phyloP scores from a whole-genome alignment of 2,329 filamentous ascomycete genomes.

The Pseudogymnoascus sp. region DNA sequence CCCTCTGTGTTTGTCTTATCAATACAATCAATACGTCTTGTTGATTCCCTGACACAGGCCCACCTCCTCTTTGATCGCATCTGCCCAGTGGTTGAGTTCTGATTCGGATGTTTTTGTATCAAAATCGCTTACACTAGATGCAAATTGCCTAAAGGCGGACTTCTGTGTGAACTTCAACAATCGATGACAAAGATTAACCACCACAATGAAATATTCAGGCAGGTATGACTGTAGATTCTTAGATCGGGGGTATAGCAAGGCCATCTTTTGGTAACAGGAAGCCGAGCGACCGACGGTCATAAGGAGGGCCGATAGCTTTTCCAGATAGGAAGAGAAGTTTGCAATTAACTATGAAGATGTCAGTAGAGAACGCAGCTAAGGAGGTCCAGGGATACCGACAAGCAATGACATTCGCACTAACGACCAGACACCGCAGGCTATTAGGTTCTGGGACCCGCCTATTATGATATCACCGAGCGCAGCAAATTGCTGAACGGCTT shows the following conservation, averaged over 20 bases:
- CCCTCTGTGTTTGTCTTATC: too few relatives aligned
- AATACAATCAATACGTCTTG: too few relatives aligned
- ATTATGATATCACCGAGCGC: constrained; percentile 35
- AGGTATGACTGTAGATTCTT: constrained; percentile 30
- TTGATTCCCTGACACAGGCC: too few relatives aligned
- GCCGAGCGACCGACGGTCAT: constrained; percentile 36
- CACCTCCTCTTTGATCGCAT: constrained; percentile 32
- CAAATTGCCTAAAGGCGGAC: constrained; percentile 27
- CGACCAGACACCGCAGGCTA: constrained; percentile 40
- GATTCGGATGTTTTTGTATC: constrained; percentile 29
- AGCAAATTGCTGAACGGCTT: constrained; percentile 37
- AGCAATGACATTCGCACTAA: constrained; percentile 36
- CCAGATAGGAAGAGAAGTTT: constrained; percentile 30
- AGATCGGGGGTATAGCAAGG: constrained; percentile 34
- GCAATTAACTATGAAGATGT: constrained; percentile 26
- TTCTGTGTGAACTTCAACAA: constrained; percentile 30
- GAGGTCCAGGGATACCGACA: constrained; percentile 25
- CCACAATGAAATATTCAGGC: constrained; percentile 35
- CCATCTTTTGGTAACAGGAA: constrained; percentile 34
- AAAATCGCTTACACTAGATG: constrained; percentile 25
- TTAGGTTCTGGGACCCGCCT: constrained; percentile 37
- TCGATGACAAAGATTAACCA: constrained; percentile 34
- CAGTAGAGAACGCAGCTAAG: constrained; percentile 12
- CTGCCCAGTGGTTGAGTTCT: constrained; percentile 31
- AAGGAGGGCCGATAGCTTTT: constrained; percentile 34